Evolutionary conservation across 805 yeast genomes (phyloP).

Genomic region (Kregervanrija pseudodelftensis): DNA sequence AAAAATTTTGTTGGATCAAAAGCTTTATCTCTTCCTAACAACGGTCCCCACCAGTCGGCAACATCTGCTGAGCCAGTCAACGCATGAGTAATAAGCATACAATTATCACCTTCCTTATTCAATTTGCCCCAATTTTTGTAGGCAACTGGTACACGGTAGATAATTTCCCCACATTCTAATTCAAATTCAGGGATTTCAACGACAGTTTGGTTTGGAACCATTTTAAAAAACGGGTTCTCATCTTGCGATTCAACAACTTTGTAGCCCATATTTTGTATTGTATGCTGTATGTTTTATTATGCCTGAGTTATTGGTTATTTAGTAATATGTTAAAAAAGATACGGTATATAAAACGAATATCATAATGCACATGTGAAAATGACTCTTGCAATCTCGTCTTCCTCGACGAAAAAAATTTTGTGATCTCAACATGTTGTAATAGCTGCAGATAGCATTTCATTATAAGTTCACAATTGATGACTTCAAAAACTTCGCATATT

Average conservation of each 20-base stretch:
- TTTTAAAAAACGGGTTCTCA: slow-evolving; percentile 59
- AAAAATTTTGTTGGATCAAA: slow-evolving; percentile 87
- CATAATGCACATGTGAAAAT: too few relatives aligned
- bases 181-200: slow-evolving; percentile 67
- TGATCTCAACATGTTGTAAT: too few relatives aligned
- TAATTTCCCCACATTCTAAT: slow-evolving; percentile 75
- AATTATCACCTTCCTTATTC: slow-evolving; percentile 63
- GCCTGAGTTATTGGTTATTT: background rate
- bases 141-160: slow-evolving; percentile 79
- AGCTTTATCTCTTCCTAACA: slow-evolving; percentile 77
- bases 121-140: slow-evolving; percentile 93
- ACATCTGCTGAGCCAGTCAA: slow-evolving; percentile 94
- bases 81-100: slow-evolving; percentile 90
- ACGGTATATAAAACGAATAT: slow-evolving; percentile 22
- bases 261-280: slow-evolving; percentile 20
- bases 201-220: slow-evolving; percentile 73
- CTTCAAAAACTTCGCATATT: too few relatives aligned
- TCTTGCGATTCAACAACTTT: slow-evolving; percentile 38
- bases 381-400: too few relatives aligned
- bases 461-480: too few relatives aligned
- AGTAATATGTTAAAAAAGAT: slow-evolving; percentile 17
- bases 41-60: slow-evolving; percentile 98
- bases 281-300: background rate
- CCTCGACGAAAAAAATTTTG: too few relatives aligned
- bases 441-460: too few relatives aligned